Percentiles rank a stretch among this genome's conserved stretches.
Evolutionary conservation across 345 rosid species (phyloP).

Genomic region (Citrus inodora): DNA sequence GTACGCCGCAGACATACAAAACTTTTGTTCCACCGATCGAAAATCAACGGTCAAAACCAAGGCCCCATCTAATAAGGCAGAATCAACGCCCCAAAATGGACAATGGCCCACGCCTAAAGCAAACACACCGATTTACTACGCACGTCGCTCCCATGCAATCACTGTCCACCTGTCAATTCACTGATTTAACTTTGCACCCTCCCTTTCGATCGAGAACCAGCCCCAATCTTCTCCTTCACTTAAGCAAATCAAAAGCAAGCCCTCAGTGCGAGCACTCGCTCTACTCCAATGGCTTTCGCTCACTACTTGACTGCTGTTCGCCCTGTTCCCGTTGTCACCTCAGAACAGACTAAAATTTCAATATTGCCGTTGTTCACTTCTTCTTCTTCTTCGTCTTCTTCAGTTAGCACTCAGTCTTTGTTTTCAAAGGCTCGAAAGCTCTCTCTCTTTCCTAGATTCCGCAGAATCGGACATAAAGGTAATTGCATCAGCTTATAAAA

Average conservation of each 20-base stretch:
- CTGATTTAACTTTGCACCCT: neutral
- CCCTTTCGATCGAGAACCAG: neutral
- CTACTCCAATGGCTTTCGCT: conserved; percentile 53
- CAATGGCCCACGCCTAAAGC: neutral
- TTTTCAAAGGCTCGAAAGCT: conserved; percentile 34
- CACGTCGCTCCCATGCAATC: conserved; percentile 18
- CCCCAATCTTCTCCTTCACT: conserved; percentile 3
- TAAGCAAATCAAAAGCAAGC: neutral
- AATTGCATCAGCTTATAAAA: neutral
- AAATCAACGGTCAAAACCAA: conserved; percentile 3
- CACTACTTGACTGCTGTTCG: conserved; percentile 53
- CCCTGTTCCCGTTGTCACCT: conserved; percentile 40
- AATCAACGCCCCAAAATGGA: neutral
- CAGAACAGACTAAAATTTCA: conserved; percentile 22
- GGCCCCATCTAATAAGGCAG: neutral
- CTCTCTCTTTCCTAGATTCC: conserved; percentile 25
- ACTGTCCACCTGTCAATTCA: neutral
- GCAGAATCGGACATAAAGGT: conserved; percentile 39
- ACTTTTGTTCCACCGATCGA: neutral
- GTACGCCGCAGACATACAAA: neutral
- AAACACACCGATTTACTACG: neutral
- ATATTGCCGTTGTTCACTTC: conserved; percentile 20
- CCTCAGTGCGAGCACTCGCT: neutral
- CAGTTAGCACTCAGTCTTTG: conserved; percentile 19
- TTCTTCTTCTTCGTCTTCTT: neutral